phyloP scores from a whole-genome alignment of 164 flowering plant species.

The Protea cynaroides region DNA sequence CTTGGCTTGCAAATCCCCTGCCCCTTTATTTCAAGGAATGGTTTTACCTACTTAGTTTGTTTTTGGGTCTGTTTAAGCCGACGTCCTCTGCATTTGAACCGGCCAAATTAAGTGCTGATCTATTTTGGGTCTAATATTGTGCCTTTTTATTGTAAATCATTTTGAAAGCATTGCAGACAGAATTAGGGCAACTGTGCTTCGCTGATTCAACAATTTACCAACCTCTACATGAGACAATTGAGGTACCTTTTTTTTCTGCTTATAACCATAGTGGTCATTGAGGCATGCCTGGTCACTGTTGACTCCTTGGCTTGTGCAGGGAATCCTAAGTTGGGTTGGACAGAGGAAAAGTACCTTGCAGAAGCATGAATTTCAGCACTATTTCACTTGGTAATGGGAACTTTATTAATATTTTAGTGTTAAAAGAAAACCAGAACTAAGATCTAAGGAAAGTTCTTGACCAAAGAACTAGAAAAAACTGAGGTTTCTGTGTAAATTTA shows the following conservation, averaged over 20 bases:
- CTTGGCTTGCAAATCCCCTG: too few species aligned
- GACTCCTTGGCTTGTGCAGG: conserved; percentile 33
- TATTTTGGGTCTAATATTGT: conserved; percentile 1
- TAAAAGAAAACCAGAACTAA: too few species aligned
- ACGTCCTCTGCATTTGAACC: too few species aligned
- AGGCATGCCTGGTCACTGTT: conserved; percentile 1
- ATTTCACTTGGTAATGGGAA: conserved; percentile 54
- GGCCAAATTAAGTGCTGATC: too few species aligned
- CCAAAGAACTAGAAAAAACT: too few species aligned
- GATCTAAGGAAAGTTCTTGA: too few species aligned
- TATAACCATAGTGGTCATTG: not conserved
- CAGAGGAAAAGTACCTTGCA: conserved; percentile 42
- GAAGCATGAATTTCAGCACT: conserved; percentile 74
- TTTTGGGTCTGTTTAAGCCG: too few species aligned
- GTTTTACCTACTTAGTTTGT: too few species aligned
- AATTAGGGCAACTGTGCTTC: conserved; percentile 60
- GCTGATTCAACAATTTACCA: conserved; percentile 47
- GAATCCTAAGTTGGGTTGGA: conserved; percentile 70
- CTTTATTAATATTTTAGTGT: not conserved
- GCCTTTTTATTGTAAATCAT: conserved; percentile 17
- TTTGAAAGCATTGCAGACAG: conserved; percentile 62
- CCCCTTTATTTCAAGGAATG: too few species aligned
- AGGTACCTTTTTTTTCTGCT: conserved; percentile 33
- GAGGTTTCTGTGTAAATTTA: too few species aligned
- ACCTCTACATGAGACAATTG: conserved; percentile 70